These are phyloP conservation scores for Thelonectria rubi DNA, from an alignment of 2,329 filamentous ascomycete species.

Conservation along the genomic window DNA sequence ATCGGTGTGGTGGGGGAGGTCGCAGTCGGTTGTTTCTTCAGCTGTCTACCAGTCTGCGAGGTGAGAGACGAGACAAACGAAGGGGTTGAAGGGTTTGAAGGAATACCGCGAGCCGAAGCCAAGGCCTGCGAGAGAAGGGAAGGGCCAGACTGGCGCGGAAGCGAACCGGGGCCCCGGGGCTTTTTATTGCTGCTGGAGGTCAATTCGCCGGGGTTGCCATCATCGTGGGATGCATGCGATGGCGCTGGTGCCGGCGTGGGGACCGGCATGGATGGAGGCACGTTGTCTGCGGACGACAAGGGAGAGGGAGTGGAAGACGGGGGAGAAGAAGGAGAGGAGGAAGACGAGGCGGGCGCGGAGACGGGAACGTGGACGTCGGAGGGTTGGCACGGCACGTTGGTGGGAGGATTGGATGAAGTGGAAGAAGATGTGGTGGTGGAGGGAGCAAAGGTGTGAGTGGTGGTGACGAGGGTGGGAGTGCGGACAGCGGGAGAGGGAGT, in stretches of 20 bases:
- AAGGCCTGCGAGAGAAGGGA: slow-evolving; percentile 67
- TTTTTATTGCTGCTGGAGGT: slow-evolving; percentile 59
- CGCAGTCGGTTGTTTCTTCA: slow-evolving; percentile 45
- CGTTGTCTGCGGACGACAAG: slow-evolving; percentile 32
- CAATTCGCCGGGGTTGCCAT: slow-evolving; percentile 35
- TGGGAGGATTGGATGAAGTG: slow-evolving; percentile 28
- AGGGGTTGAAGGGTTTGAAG: slow-evolving; percentile 26
- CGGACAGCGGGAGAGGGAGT: slow-evolving; percentile 18
- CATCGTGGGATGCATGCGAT: slow-evolving; percentile 32
- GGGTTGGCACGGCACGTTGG: slow-evolving; percentile 23
- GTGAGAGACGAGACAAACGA: slow-evolving; percentile 6
- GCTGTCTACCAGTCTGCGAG: slow-evolving; percentile 20
- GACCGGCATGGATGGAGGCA: slow-evolving; percentile 41
- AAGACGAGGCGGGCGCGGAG: slow-evolving; percentile 21
- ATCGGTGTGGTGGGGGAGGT: slow-evolving; percentile 23
- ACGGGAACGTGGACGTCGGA: slow-evolving; percentile 13
- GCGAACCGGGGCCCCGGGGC: slow-evolving; percentile 49
- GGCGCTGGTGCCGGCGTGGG: slow-evolving; percentile 23
- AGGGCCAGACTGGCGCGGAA: slow-evolving; percentile 58
- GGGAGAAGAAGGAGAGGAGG: slow-evolving; percentile 26
- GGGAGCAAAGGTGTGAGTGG: slow-evolving; percentile 24
- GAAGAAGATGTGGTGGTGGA: slow-evolving; percentile 32
- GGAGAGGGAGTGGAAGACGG: slow-evolving; percentile 24
- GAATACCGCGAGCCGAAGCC: slow-evolving; percentile 65
- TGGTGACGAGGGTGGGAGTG: slow-evolving; percentile 33